These are phyloP conservation scores for Mycena chlorophos DNA, from an alignment of 768 basidiomycete species.

Conservation along the genomic window DNA sequence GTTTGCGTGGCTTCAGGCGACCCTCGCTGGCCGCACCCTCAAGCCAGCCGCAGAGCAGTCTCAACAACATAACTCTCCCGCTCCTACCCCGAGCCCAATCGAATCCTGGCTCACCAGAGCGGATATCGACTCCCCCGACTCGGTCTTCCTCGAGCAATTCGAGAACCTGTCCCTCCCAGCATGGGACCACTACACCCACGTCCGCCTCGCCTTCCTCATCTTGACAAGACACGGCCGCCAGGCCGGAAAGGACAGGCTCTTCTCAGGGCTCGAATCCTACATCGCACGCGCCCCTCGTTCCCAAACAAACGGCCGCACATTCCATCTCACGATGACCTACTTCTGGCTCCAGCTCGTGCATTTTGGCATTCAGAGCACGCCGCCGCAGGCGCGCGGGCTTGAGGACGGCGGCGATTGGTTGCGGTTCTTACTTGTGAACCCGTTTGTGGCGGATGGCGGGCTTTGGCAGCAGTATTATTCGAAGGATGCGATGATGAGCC, in stretches of 20 bases:
- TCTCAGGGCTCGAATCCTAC: conserved; percentile 43
- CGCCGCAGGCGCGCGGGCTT: neutral
- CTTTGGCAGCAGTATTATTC: conserved; percentile 47
- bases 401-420: conserved; percentile 31
- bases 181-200: conserved; percentile 54
- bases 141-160: conserved; percentile 40
- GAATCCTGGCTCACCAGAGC: conserved; percentile 39
- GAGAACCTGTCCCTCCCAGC: conserved; percentile 34
- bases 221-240: conserved; percentile 43
- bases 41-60: conserved; percentile 1
- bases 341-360: conserved; percentile 53
- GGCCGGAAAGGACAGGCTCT: conserved; percentile 49
- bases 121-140: conserved; percentile 30
- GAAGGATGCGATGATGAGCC: conserved; percentile 45
- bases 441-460: conserved; percentile 37
- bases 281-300: conserved; percentile 33
- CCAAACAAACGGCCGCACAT: conserved; percentile 41
- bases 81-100: conserved; percentile 32
- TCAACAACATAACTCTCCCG: neutral
- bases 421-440: conserved; percentile 40
- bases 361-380: conserved; percentile 43
- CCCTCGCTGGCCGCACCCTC: conserved; percentile 19
- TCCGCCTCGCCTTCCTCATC: conserved; percentile 44
- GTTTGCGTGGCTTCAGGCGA: conserved; percentile 41
- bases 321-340: conserved; percentile 51